Percentiles rank a stretch among this genome's conserved stretches.
Evolutionary conservation across 176 grass and related monocot genomes (phyloP).

Genomic region (Ananas comosus): DNA sequence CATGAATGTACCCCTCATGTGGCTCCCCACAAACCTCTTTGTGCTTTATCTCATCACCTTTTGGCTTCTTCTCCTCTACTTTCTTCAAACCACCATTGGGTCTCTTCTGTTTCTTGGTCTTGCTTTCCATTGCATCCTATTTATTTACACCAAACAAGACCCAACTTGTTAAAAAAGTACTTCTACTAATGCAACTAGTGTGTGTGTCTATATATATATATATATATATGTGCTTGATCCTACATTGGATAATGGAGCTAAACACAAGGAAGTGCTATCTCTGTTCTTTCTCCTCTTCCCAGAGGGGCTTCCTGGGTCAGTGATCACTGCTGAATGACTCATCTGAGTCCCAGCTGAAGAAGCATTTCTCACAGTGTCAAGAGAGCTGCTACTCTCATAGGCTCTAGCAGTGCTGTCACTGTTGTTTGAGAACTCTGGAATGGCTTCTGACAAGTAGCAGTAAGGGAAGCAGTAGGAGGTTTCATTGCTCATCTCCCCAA

Average conservation of each 20-base stretch:
- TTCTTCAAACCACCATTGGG: constrained; percentile 6
- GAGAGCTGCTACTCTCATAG: constrained; percentile 11
- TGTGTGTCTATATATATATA: background rate
- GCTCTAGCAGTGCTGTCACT: background rate
- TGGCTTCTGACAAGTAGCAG: constrained; percentile 15
- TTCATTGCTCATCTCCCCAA: background rate
- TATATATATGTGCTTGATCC: background rate
- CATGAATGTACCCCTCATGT: constrained; percentile 28
- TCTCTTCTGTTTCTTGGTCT: constrained; percentile 21
- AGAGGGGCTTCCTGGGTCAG: background rate
- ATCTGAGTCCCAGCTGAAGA: background rate
- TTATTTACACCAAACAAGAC: background rate
- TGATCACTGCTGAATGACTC: background rate
- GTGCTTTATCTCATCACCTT: background rate
- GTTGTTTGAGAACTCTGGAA: background rate
- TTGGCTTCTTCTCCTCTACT: constrained; percentile 13
- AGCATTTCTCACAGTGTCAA: constrained; percentile 11
- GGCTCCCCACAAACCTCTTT: background rate
- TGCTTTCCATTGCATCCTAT: constrained; percentile 23
- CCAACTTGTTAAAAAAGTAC: background rate
- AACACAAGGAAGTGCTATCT: constrained; percentile 4
- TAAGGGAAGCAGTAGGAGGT: constrained; percentile 11
- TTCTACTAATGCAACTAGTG: background rate
- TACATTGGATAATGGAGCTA: constrained; percentile 7
- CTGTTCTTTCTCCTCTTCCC: constrained; percentile 7